Evolutionary conservation across 371 early-diverging fungal genomes (phyloP), one percentile per base, ranked within the genome.

Genomic region (Mortierella polycephala): DNA sequence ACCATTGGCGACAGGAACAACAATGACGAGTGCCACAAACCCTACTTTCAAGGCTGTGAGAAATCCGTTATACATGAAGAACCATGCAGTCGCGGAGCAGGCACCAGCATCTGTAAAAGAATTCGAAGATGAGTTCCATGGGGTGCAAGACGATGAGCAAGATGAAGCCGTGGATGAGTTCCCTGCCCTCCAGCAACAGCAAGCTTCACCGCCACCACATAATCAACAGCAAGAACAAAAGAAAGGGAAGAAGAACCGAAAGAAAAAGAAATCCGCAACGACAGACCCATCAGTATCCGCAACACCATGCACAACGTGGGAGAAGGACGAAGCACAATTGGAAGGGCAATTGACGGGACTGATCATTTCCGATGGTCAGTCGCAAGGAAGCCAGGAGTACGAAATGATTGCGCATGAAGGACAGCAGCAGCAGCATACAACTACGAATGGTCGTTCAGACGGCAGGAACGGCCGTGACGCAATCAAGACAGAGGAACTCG

Each of bases 51-150:
- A 60, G 50, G 76, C 67, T 7, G 21, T 40, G 9, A 46, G 76
- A n/a, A 76, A 76, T 30, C 76, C 71, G 12, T 54, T 44, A 7
- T 76, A 71, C 41, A 37, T 67, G 64, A 55, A 62, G 54, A 76
- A 61, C 23, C 40, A 45, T 18, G 66, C 41, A 0, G 0, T 64
- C 13, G 42, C 41, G 21, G 74, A 60, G 11, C 41, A 51, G 12
- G 51, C 60, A 11, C 12, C 60, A 37, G 54, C 30, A 23, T 13
- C 52, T 18, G 11, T 13, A 3, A 61, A 54, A 2, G 49, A 30
- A 6, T 4, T 39, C 10, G 42, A 50, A 5, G 41, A 54, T 14
- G 51, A 44, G 4, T 0, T 21, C 10, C 6, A 49, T 11, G 54
- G 62, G 13, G 37, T 30, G 18, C 18, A 64, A 7, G 63, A 58